Conservation (phyloP, 805 yeast species). For the Starmera pachycereana region DNA sequence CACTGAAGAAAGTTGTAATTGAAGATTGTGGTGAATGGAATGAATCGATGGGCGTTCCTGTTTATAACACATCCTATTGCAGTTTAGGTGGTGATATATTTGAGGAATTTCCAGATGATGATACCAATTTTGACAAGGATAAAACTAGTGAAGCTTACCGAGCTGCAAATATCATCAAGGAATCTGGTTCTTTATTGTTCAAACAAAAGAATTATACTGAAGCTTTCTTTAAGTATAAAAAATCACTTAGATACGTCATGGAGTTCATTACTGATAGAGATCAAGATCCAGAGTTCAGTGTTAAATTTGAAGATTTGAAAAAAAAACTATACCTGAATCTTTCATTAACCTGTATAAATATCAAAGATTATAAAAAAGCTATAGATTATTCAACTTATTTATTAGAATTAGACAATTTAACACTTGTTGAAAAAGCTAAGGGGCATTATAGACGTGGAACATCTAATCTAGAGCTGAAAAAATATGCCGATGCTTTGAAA, state of each 20-base stretch:
- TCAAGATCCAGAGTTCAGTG: slow-evolving; percentile 39
- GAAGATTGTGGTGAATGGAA: slow-evolving; percentile 56
- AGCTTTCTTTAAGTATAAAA: slow-evolving; percentile 53
- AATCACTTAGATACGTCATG: slow-evolving; percentile 58
- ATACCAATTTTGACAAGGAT: slow-evolving; percentile 45
- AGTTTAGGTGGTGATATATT: slow-evolving; percentile 57
- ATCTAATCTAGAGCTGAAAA: slow-evolving; percentile 31
- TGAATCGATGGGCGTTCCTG: slow-evolving; percentile 41
- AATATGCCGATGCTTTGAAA: slow-evolving; percentile 37
- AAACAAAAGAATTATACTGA: slow-evolving; percentile 39
- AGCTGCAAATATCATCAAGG: slow-evolving; percentile 49
- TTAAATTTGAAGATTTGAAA: slow-evolving; percentile 37
- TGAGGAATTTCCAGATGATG: slow-evolving; percentile 77
- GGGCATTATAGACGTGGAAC: slow-evolving; percentile 48
- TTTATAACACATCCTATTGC: slow-evolving; percentile 52
- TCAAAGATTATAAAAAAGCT: slow-evolving; percentile 37
- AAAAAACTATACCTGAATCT: slow-evolving; percentile 37
- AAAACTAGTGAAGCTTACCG: slow-evolving; percentile 39
- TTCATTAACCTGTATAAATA: slow-evolving; percentile 42
- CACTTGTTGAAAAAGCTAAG: slow-evolving; percentile 40
- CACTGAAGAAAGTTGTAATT: slow-evolving; percentile 34
- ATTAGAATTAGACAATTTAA: slow-evolving; percentile 36
- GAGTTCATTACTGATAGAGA: slow-evolving; percentile 66
- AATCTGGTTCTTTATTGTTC: slow-evolving; percentile 53
- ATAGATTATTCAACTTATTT: slow-evolving; percentile 46